These are phyloP conservation scores for Penicillium sp. DNA, from an alignment of 2,329 filamentous ascomycete genomes.

Conservation along the genomic window DNA sequence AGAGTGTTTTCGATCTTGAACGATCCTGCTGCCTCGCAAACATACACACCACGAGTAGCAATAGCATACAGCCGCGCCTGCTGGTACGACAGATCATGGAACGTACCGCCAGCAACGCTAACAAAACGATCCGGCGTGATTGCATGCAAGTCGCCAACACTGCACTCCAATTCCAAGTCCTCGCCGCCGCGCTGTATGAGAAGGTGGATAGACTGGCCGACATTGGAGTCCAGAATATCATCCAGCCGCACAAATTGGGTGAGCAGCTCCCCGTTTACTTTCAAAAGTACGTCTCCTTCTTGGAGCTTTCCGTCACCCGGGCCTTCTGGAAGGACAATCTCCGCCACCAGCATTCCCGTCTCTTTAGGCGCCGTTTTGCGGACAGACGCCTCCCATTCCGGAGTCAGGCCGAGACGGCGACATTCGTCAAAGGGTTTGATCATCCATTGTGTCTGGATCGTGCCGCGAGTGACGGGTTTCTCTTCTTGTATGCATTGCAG, in stretches of 20 bases:
- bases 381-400: slow-evolving; percentile 81
- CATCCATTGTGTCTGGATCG: slow-evolving; percentile 97
- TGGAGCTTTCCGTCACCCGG: slow-evolving; percentile 83
- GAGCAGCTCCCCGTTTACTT: slow-evolving; percentile 88
- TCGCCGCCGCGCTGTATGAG: slow-evolving; percentile 84
- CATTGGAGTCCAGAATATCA: slow-evolving; percentile 83
- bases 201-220: slow-evolving; percentile 72
- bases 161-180: slow-evolving; percentile 77
- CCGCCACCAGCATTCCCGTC: slow-evolving; percentile 94
- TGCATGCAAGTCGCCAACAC: slow-evolving; percentile 82
- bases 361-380: slow-evolving; percentile 83
- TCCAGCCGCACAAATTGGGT: slow-evolving; percentile 91
- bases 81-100: slow-evolving; percentile 96
- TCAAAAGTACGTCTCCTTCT: slow-evolving; percentile 89
- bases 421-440: slow-evolving; percentile 98
- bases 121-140: slow-evolving; percentile 97
- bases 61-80: slow-evolving; percentile 95
- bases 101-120: slow-evolving; percentile 86
- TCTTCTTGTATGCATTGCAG: slow-evolving; percentile 78
- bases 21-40: slow-evolving; percentile 90
- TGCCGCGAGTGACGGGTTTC: slow-evolving; percentile 75
- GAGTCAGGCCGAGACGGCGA: slow-evolving; percentile 75
- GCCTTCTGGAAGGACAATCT: slow-evolving; percentile 87
- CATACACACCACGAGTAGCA: slow-evolving; percentile 84
- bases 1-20: slow-evolving; percentile 91